Percentiles rank a stretch among this genome's conserved stretches.
Evolutionary conservation across 2,329 filamentous ascomycete genomes (phyloP).

Genomic region (Cytospora mali): DNA sequence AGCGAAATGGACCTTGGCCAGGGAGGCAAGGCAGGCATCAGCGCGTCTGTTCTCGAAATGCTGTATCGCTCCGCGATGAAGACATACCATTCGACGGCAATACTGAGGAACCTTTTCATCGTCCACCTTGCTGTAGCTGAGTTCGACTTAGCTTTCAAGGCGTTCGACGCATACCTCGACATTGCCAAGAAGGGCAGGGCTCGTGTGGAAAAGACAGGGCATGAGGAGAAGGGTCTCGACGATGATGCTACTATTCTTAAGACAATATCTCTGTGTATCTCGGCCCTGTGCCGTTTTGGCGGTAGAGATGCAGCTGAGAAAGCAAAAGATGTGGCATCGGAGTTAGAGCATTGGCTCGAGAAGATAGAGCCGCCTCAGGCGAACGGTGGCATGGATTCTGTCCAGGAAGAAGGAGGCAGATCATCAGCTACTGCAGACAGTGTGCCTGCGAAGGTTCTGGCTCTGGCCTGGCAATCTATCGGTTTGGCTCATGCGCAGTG

Average conservation of each 20-base stretch:
- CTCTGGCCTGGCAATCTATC: slow-evolving; percentile 78
- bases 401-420: slow-evolving; percentile 29
- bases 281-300: slow-evolving; percentile 81
- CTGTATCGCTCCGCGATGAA: slow-evolving; percentile 90
- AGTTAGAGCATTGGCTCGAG: slow-evolving; percentile 75
- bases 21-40: slow-evolving; percentile 75
- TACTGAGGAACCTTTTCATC: slow-evolving; percentile 82
- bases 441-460: slow-evolving; percentile 64
- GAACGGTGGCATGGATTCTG: slow-evolving; percentile 30
- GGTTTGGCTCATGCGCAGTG: slow-evolving; percentile 85
- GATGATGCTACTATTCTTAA: slow-evolving; percentile 75
- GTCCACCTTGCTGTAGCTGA: slow-evolving; percentile 87
- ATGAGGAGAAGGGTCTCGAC: slow-evolving; percentile 72
- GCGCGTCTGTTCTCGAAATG: slow-evolving; percentile 79
- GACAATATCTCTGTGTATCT: slow-evolving; percentile 79
- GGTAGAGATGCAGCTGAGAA: slow-evolving; percentile 75
- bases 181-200: slow-evolving; percentile 85
- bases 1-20: slow-evolving; percentile 77
- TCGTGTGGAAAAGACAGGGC: slow-evolving; percentile 76
- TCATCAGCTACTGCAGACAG: slow-evolving; percentile 32
- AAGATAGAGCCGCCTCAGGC: slow-evolving; percentile 50
- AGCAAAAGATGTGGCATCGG: slow-evolving; percentile 68
- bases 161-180: slow-evolving; percentile 89
- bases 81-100: slow-evolving; percentile 91
- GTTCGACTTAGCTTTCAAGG: slow-evolving; percentile 87